Conservation (phyloP, 176 grass and related monocot species). For the Zea luxurians region DNA sequence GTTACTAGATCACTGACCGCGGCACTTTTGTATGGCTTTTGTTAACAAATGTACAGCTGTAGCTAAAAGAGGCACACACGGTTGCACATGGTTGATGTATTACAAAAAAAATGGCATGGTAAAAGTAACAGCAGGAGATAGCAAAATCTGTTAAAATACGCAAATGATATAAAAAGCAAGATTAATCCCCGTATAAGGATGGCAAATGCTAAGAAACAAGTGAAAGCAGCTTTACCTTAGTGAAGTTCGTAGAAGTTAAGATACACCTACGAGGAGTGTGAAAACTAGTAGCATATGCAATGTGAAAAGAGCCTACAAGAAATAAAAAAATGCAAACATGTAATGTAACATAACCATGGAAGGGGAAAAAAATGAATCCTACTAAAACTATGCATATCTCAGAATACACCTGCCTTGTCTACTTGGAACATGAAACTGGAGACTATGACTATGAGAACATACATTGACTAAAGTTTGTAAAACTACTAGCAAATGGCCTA, state of each 20-base stretch:
- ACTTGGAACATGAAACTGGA: background rate
- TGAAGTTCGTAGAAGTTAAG: constrained; percentile 92
- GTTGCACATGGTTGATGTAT: background rate
- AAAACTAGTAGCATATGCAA: constrained; percentile 38
- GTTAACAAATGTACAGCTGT: background rate
- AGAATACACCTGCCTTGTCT: background rate
- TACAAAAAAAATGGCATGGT: constrained; percentile 22
- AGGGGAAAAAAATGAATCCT: background rate
- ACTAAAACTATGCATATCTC: background rate
- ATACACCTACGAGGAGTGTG: constrained; percentile 69
- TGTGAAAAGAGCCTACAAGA: background rate
- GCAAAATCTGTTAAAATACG: constrained; percentile 9
- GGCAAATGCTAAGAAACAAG: constrained; percentile 23
- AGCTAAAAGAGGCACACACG: background rate
- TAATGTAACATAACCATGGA: background rate
- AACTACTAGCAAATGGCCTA: background rate
- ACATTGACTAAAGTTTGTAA: background rate
- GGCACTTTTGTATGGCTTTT: background rate
- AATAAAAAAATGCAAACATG: background rate
- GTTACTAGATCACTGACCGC: background rate
- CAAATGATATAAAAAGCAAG: background rate
- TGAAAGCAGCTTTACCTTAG: constrained; percentile 62
- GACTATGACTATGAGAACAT: background rate
- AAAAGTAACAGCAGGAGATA: background rate
- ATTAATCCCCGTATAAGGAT: background rate